Base-by-base conservation (phyloP, 2,329 filamentous ascomycete genomes). In the Trichoderma lentiforme region DNA sequence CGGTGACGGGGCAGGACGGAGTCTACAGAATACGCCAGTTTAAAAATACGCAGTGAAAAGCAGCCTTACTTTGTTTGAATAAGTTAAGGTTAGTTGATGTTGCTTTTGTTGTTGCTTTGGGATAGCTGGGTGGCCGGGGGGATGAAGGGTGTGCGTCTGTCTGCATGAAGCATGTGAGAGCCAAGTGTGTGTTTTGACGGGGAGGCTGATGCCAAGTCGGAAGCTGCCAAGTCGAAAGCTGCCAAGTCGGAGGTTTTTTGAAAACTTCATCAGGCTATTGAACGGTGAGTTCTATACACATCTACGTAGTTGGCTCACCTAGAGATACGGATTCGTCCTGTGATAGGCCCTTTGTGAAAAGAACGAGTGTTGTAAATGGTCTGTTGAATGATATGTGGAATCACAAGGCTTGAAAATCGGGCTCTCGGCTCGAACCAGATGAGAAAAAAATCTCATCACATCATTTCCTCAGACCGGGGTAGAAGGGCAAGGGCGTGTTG, bases 211-310 rank as follows among this genome's bases (percentile, higher is more conserved):
- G 63, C 63, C 63, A 66, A 66, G 63, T 36, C 63, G 47, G 7
- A 65, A 28, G 30, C 28, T 36, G 63, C 5, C 12, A 36, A 36
- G 34, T 36, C 12, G 34, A 36, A 36, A 36, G 34, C 53, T 66
- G 63, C 63, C 63, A 66, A 66, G 63, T 36, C 63, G 47, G 63
- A 66, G 24, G 30, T 51, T 66, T 66, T 53, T 65, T 36, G 47
- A 21, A 24, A 53, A 24, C 9, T 26, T 18, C 36, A 24, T 21
- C 15, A 18, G 8, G 39, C 6, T 43, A 36, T 26, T 56, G 18
- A 11, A 12, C 51, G 7, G 4, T 32, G 39, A 30, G 9, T 8
- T 24, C 7, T 62, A 1, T 26, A 8, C 6, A 56, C 2, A 4
- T n/a, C 2, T 60, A 57, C 26, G 47, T 7, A 60, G 28, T 34